These are phyloP conservation scores for Corylus avellana DNA, from an alignment of 306 rosid species.

Conservation along the genomic window DNA sequence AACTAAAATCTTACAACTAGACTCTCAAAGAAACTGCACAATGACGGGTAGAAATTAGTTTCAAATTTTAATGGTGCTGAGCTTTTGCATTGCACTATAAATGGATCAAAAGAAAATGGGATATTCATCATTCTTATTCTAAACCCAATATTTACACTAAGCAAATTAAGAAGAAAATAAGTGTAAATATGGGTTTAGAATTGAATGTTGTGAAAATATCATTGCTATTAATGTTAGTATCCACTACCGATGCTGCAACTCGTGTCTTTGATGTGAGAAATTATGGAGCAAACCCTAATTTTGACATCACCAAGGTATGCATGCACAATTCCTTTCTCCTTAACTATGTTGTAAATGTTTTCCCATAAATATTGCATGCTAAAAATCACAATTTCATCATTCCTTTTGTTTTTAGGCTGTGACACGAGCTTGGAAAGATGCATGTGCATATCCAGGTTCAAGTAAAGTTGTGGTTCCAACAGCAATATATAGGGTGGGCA, in stretches of 20 bases:
- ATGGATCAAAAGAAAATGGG: neutral
- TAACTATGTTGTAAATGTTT: neutral
- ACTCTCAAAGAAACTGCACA: neutral
- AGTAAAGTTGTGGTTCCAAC: slow-evolving; percentile 25
- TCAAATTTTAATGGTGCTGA: neutral
- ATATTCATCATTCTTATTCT: slow-evolving; percentile 2
- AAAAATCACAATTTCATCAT: neutral
- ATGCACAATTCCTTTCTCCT: too few species aligned
- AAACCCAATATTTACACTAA: too few species aligned
- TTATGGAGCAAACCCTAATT: slow-evolving; percentile 23
- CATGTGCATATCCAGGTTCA: slow-evolving; percentile 22
- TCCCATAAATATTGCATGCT: too few species aligned
- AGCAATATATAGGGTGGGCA: slow-evolving; percentile 22
- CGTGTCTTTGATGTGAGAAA: slow-evolving; percentile 2
- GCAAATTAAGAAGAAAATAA: too few species aligned
- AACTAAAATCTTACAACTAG: neutral
- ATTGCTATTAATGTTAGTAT: neutral
- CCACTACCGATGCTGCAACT: neutral
- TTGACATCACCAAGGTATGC: slow-evolving; percentile 25
- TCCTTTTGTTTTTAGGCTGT: slow-evolving; percentile 15
- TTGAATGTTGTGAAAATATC: neutral
- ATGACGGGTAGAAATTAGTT: neutral
- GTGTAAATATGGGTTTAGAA: slow-evolving; percentile 17
- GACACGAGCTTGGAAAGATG: slow-evolving; percentile 38
- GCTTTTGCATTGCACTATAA: neutral